Conservation (phyloP, 306 rosid species). For the Malus orientalis region DNA sequence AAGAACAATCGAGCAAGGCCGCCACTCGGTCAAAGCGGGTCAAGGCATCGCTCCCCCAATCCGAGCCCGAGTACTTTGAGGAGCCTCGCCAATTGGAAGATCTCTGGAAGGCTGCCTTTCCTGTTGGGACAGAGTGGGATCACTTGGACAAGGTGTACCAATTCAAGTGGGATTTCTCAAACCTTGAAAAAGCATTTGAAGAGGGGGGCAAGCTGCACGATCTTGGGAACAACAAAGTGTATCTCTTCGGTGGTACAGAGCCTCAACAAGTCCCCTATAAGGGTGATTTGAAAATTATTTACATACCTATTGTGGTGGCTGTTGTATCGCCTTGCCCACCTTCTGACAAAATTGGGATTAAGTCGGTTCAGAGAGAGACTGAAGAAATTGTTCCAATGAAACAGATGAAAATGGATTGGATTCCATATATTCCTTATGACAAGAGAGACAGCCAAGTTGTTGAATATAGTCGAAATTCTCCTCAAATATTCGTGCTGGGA, state of each 20-base stretch:
- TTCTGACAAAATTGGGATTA: slow-evolving; percentile 78
- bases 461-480: slow-evolving; percentile 40
- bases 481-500: slow-evolving; percentile 67
- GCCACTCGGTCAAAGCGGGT: slow-evolving; percentile 44
- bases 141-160: slow-evolving; percentile 31
- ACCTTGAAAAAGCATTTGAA: slow-evolving; percentile 56
- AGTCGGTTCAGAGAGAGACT: slow-evolving; percentile 85
- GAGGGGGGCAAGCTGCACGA: slow-evolving; percentile 58
- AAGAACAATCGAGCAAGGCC: slow-evolving; percentile 13
- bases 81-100: slow-evolving; percentile 42
- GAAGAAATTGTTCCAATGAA: slow-evolving; percentile 94
- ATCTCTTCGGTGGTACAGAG: slow-evolving; percentile 80
- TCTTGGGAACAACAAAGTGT: slow-evolving; percentile 45
- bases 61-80: slow-evolving; percentile 35
- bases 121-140: slow-evolving; percentile 52
- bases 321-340: slow-evolving; percentile 86
- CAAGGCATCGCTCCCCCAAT: slow-evolving; percentile 35
- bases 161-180: slow-evolving; percentile 45
- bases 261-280: background rate
- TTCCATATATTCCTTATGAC: slow-evolving; percentile 77
- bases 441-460: slow-evolving; percentile 59
- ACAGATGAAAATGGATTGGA: slow-evolving; percentile 98
- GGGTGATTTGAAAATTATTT: background rate
- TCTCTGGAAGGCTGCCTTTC: slow-evolving; percentile 41
- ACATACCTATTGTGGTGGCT: slow-evolving; percentile 5